Evolutionary conservation across 495 filamentous ascomycete species (phyloP), one percentile per base, ranked within the genome.

Genomic region (Articulospora tetracladia): DNA sequence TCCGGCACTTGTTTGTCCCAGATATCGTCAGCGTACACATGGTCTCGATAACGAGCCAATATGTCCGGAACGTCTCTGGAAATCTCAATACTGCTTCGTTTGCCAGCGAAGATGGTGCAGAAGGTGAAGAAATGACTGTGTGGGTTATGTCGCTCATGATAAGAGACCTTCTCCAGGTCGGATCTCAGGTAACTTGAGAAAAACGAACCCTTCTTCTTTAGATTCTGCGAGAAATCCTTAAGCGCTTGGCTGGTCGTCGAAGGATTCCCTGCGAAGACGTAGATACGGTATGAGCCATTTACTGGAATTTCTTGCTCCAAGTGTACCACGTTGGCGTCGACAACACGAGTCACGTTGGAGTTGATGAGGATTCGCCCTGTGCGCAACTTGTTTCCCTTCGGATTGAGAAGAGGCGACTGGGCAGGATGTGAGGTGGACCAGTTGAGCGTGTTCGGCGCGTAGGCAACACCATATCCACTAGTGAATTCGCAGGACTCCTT

Each of bases 271-370:
- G 83, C 90, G 66, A 95, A 94, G 61, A 96, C 68, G 67, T 90
- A 95, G 66, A 96, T 80, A 30, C 91, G 83, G 81, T 92, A 96
- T 11, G 91, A 85, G 57, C 92, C 91, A 72, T 95, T 95, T 53
- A 90, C 77, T 0, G 92, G 92, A 53, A 96, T 79, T 60, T 93
- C 90, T 72, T 96, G 91, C 73, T 96, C 92, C 39, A 96, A 75
- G 64, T 94, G 88, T 15, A 93, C 90, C 24, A 88, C 81, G 75
- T 94, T 95, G 67, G 90, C 85, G 68, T 96, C 92, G 3, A 86
- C 84, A 26, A 95, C 86, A 32, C 92, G 82, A 26, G 90, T 96
- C 34, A 95, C 92, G 56, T 85, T 87, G 3, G 86, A 79, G 22
- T 89, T 89, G 22, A 78, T 84, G 70, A 95, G 79, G 24, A 91